Base-by-base conservation (phyloP, 78 protist species). In the Speleostelium caveatum region DNA sequence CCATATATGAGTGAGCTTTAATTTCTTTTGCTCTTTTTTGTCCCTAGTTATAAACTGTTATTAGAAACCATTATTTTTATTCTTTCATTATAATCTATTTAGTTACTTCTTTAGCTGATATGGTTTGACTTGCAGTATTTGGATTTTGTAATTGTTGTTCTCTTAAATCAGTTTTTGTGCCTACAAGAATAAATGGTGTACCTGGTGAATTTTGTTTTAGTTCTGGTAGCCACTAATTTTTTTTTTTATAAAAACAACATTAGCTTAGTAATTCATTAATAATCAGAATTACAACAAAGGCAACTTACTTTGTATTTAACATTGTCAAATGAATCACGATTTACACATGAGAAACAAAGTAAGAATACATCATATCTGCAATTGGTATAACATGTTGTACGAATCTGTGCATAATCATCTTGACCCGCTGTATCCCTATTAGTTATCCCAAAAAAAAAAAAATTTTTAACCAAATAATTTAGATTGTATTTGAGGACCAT, bases 151-250 rank as follows among this genome's bases (percentile, higher is more conserved):
- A 30, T 51, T 51, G 53, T 45, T 45, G 49, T 24, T 74, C 88
- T 76, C 94, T 77, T 76, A 92, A 63, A 60, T 92, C 95, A 7
- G 95, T 92, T 61, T 92, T 92, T 33, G 95, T 92, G 22, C 95
- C 95, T 2, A 80, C 92, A 39, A 92, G 62, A 65, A 92, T 74
- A 65, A 78, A 85, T 68, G 95, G 95, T 3, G 95, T 92, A 8
- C 78, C 80, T 55, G 86, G 95, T 71, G 83, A 73, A 30, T 72
- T 92, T 36, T 75, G 56, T 28, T 80, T 77, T 26, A 92, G 41
- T 36, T 92, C 95, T 51, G 87, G 86, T 19, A 75, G 24, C 95
- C 95, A 92, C 92, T 92, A 49, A 6, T 35, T 35, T 3, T 33
- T 7, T 5, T 67, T 32, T 3, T 8, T 38, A 35, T 67, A 5